Evolutionary conservation across 2,329 filamentous ascomycete species (phyloP).

Genomic region (Fusarium neocosmosporiellum): DNA sequence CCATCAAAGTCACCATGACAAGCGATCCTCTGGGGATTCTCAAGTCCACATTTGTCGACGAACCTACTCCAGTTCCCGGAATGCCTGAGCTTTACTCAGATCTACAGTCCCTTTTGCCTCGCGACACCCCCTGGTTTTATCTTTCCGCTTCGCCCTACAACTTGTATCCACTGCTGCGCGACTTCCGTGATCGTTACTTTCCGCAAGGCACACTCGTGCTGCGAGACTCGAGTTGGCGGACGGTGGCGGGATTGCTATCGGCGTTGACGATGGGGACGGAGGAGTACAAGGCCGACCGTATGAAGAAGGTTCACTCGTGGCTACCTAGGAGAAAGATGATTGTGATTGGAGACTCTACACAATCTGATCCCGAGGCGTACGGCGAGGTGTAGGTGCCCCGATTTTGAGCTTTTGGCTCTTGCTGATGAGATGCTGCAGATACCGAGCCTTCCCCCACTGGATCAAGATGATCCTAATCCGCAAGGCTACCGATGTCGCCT

Average conservation of each 20-base stretch:
- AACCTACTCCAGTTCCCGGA: slow-evolving; percentile 75
- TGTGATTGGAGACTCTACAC: slow-evolving; percentile 89
- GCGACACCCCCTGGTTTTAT: slow-evolving; percentile 86
- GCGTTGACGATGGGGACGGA: slow-evolving; percentile 84
- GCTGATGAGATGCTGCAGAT: slow-evolving; percentile 52
- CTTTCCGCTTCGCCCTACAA: slow-evolving; percentile 95
- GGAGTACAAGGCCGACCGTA: slow-evolving; percentile 85
- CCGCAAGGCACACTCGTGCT: slow-evolving; percentile 84
- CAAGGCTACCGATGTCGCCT: slow-evolving; percentile 80
- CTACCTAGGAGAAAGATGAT: slow-evolving; percentile 84
- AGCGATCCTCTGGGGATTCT: slow-evolving; percentile 84
- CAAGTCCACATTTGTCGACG: slow-evolving; percentile 83
- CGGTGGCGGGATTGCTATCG: slow-evolving; percentile 80
- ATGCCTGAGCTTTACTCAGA: slow-evolving; percentile 88
- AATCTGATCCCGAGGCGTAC: slow-evolving; percentile 91
- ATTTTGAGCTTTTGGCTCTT: background rate
- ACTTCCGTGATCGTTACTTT: slow-evolving; percentile 78
- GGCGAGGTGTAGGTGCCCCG: slow-evolving; percentile 72
- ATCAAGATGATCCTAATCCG: slow-evolving; percentile 87
- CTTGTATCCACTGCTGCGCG: slow-evolving; percentile 85
- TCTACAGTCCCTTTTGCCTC: slow-evolving; percentile 64
- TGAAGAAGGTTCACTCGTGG: slow-evolving; percentile 82
- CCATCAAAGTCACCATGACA: slow-evolving; percentile 91
- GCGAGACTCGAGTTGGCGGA: slow-evolving; percentile 88
- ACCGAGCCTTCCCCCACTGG: slow-evolving; percentile 77